Conservation (phyloP, 108 stramenopile species). For the Cylindrotheca closterium region DNA sequence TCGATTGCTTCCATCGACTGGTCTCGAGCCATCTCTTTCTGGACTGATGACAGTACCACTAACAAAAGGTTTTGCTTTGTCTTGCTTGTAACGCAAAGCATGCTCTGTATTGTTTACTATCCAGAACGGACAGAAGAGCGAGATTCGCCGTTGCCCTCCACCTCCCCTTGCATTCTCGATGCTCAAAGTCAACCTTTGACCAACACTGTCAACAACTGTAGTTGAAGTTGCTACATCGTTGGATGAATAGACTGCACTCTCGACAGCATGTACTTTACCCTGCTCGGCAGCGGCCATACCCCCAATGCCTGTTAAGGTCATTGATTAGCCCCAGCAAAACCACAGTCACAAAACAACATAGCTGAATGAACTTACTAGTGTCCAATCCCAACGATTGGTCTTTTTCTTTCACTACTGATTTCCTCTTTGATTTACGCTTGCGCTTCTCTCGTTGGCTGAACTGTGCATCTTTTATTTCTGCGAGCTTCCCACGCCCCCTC, state of each 20-base stretch:
- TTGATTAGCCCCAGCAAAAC: too few relatives aligned
- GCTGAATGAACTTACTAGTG: constrained; percentile 34
- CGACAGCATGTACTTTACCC: constrained; percentile 47
- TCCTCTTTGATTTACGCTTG: constrained; percentile 18
- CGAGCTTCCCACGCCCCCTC: constrained; percentile 52
- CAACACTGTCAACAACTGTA: constrained; percentile 82
- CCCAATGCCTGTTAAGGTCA: neutral
- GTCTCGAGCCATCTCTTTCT: constrained; percentile 56
- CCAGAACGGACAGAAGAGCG: constrained; percentile 91
- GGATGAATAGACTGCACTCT: constrained; percentile 33
- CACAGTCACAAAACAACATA: too few relatives aligned
- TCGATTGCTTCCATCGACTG: constrained; percentile 68
- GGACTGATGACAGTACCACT: constrained; percentile 68
- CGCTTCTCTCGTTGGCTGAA: constrained; percentile 21
- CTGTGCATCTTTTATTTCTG: constrained; percentile 26
- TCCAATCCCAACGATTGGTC: constrained; percentile 36
- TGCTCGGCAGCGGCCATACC: constrained; percentile 9
- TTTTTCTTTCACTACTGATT: neutral
- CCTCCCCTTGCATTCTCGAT: constrained; percentile 90
- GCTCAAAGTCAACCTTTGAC: constrained; percentile 77
- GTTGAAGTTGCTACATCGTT: constrained; percentile 70
- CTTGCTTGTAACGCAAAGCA: constrained; percentile 82
- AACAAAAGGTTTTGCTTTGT: constrained; percentile 62
- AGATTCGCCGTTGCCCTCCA: constrained; percentile 87
- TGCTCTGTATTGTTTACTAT: constrained; percentile 93